Evolutionary conservation across 176 grass and related monocot species (phyloP).

Genomic region (Oryza nivara): DNA sequence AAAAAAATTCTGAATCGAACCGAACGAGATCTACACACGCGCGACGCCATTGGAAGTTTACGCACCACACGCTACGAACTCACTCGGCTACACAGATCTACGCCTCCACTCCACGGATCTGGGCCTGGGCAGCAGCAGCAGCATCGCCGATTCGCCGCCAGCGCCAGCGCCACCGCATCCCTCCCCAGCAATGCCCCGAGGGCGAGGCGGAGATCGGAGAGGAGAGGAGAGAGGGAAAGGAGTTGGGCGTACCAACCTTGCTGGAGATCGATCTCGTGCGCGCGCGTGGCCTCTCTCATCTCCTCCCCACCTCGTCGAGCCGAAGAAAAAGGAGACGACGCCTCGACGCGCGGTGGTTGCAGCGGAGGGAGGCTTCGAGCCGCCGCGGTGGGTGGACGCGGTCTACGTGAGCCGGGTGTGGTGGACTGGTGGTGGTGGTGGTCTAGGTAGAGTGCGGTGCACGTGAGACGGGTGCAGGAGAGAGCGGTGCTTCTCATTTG

Average conservation of each 20-base stretch:
- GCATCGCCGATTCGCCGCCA: too few species aligned
- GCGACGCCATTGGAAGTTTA: too few species aligned
- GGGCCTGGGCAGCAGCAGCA: too few species aligned
- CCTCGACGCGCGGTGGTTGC: not conserved
- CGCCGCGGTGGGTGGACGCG: not conserved
- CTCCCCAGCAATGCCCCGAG: too few species aligned
- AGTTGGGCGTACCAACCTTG: not conserved
- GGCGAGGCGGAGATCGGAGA: not conserved
- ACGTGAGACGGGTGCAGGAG: not conserved
- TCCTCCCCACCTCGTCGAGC: not conserved
- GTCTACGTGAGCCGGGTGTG: not conserved
- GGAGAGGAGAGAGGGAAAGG: not conserved
- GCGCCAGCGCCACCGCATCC: too few species aligned
- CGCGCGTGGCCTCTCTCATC: not conserved
- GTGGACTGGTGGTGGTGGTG: not conserved
- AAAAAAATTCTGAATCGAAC: too few species aligned
- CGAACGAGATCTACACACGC: too few species aligned
- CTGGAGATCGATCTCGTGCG: constrained; percentile 44
- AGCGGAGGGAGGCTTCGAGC: constrained; percentile 5
- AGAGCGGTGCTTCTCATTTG: constrained; percentile 7
- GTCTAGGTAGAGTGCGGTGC: not conserved
- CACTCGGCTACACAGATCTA: not conserved
- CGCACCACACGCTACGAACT: too few species aligned
- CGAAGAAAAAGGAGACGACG: constrained; percentile 40
- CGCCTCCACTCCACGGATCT: constrained; percentile 13